Conservation (phyloP, 2,329 filamentous ascomycete genomes). For the Zasmidium cellare region DNA sequence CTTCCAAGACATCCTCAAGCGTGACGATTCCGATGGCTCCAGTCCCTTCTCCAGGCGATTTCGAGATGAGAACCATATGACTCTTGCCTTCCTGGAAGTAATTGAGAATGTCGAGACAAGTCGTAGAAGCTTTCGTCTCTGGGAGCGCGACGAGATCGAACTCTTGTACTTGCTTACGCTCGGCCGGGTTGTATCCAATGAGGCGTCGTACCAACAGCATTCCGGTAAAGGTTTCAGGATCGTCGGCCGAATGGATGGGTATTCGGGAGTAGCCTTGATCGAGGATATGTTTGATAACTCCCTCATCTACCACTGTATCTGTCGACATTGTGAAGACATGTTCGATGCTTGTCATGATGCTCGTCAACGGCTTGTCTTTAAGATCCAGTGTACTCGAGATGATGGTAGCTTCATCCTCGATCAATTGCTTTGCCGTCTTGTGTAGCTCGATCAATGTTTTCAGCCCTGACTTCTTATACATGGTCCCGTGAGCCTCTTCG, state of each 20-base stretch:
- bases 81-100: constrained; percentile 99
- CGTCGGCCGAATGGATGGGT: constrained; percentile 85
- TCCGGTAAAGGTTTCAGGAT: constrained; percentile 84
- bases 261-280: constrained; percentile 95
- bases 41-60: constrained; percentile 80
- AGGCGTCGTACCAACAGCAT: constrained; percentile 99
- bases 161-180: constrained; percentile 80
- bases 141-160: constrained; percentile 92
- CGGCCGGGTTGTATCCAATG: constrained; percentile 97
- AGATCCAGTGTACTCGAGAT: constrained; percentile 95
- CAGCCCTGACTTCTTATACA: constrained; percentile 96
- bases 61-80: constrained; percentile 96
- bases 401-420: constrained; percentile 97
- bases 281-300: constrained; percentile 90
- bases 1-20: constrained; percentile 96
- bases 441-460: constrained; percentile 96
- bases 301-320: constrained; percentile 87
- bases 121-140: constrained; percentile 91
- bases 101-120: constrained; percentile 97
- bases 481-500: constrained; percentile 82
- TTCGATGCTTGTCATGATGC: constrained; percentile 98
- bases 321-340: constrained; percentile 98
- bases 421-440: constrained; percentile 84
- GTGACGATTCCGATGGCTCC: constrained; percentile 93
- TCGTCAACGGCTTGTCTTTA: constrained; percentile 91